A percentile compares a stretch with the other conserved stretches of the same genome.
phyloP scores from a whole-genome alignment of 768 basidiomycete genomes.

The Lentinula edodes region DNA sequence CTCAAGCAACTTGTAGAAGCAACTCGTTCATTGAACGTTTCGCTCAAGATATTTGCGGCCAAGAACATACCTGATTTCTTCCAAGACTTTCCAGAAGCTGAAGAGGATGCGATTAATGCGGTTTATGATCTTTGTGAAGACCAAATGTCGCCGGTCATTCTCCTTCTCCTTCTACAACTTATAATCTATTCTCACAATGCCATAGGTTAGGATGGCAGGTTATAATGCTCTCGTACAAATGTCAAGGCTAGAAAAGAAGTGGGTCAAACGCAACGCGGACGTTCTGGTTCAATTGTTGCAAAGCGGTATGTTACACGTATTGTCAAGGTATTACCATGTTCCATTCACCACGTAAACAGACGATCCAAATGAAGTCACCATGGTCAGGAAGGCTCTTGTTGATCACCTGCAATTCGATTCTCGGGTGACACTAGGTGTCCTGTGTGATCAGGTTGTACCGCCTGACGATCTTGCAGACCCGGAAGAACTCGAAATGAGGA shows the following conservation, averaged over 20 bases:
- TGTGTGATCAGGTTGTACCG: slow-evolving; percentile 63
- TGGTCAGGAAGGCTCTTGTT: slow-evolving; percentile 54
- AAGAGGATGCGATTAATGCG: slow-evolving; percentile 72
- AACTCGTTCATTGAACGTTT: slow-evolving; percentile 29
- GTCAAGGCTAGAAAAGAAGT: slow-evolving; percentile 43
- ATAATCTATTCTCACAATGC: slow-evolving; percentile 3
- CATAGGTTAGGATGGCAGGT: slow-evolving; percentile 64
- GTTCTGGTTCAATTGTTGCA: slow-evolving; percentile 72
- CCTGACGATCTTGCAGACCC: slow-evolving; percentile 30
- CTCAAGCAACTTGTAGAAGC: slow-evolving; percentile 50
- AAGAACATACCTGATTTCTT: slow-evolving; percentile 53
- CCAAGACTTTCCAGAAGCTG: slow-evolving; percentile 63
- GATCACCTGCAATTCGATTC: slow-evolving; percentile 65
- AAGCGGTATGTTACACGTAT: slow-evolving; percentile 39
- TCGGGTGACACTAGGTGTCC: slow-evolving; percentile 52
- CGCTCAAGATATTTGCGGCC: slow-evolving; percentile 49
- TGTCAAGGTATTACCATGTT: neutral
- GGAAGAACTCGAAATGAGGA: slow-evolving; percentile 52
- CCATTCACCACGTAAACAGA: slow-evolving; percentile 28
- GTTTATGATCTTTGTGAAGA: slow-evolving; percentile 78
- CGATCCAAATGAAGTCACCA: slow-evolving; percentile 56
- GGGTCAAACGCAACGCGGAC: slow-evolving; percentile 68
- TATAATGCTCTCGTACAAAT: slow-evolving; percentile 53
- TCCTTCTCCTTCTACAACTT: neutral
- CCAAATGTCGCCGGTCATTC: slow-evolving; percentile 33